Base-by-base conservation (phyloP, 306 rosid genomes). In the Lupinus albus region DNA sequence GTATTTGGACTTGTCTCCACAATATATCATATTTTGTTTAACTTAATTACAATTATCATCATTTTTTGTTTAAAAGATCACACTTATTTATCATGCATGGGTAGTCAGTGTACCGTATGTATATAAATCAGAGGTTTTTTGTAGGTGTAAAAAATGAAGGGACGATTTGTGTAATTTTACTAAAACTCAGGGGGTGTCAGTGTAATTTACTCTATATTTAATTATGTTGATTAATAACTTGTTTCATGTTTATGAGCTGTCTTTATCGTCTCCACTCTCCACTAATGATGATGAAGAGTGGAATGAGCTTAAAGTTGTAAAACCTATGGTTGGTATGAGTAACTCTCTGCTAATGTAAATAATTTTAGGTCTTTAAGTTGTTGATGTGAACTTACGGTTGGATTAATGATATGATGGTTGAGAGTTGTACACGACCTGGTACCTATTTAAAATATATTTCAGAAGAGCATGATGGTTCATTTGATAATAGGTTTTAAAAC, bases 201-300 rank as follows among this genome's bases (percentile, higher is more conserved):
- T n/a, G n/a, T n/a, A n/a, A n/a, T n/a, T n/a, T n/a, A n/a, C n/a
- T n/a, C n/a, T n/a, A n/a, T n/a, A n/a, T n/a, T 18, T 8, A 50
- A 30, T n/a, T 13, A 6, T 64, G 16, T 66, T 32, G 20, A 30
- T 49, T 47, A 15, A 14, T 49, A 14, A 15, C 11, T 16, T 49
- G 21, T 49, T 13, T 5, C 12, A 4, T 52, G 38, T 52, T 73
- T 53, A 28, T 48, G 15, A 5, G 9, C 15, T 0, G 16, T 50
- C 53, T 44, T 42, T 73, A 28, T 53, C 65, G 28, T 64, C 72
- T 39, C 13, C 42, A 35, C 46, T 44, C n/a, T n/a, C n/a, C n/a
- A 18, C 38, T 51, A 18, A 58, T 41, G 15, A 18, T 35, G 13
- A 33, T 46, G n/a, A 46, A 13, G n/a, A n/a, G 18, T 33, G 30